Conservation (phyloP, 768 basidiomycete species). For the Phlebiopsis flavidoalba region DNA sequence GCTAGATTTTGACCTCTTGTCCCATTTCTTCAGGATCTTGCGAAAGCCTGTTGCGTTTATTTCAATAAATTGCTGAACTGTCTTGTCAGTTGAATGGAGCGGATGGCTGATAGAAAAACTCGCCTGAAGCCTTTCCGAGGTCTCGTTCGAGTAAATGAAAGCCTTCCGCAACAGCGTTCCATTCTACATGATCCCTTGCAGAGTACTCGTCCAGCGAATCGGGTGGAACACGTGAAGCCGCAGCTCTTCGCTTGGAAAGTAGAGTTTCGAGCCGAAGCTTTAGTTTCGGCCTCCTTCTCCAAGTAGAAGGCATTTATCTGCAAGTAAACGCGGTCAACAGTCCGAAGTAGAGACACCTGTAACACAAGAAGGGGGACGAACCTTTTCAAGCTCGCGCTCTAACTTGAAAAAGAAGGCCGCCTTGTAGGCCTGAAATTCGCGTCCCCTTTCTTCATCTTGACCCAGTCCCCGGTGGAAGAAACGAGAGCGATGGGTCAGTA, state of each 20-base stretch:
- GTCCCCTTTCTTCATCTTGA: conserved; percentile 68
- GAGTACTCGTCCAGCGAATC: conserved; percentile 55
- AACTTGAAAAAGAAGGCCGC: conserved; percentile 99
- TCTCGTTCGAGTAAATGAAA: conserved; percentile 93
- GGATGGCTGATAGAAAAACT: conserved; percentile 10
- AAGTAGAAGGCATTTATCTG: conserved; percentile 98
- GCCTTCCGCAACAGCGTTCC: conserved; percentile 95
- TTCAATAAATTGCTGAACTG: conserved; percentile 85
- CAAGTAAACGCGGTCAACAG: neutral
- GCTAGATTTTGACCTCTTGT: conserved; percentile 89
- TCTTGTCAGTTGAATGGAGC: conserved; percentile 1
- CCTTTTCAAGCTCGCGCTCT: conserved; percentile 96
- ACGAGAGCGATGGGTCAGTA: conserved; percentile 38
- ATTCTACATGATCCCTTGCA: conserved; percentile 71
- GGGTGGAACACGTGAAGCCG: conserved; percentile 67
- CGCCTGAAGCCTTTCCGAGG: conserved; percentile 91
- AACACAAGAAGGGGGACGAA: conserved; percentile 24
- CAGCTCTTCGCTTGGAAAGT: conserved; percentile 87
- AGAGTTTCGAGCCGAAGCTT: conserved; percentile 89
- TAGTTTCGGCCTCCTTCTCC: conserved; percentile 91
- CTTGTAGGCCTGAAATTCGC: conserved; percentile 91
- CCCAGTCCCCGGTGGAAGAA: conserved; percentile 47
- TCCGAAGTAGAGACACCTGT: neutral
- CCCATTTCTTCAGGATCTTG: conserved; percentile 98
- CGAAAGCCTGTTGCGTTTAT: conserved; percentile 96